Percentiles rank a stretch among this genome's conserved stretches.
Conservation (phyloP, 2,329 filamentous ascomycete genomes). For the Aspergillus felis region DNA sequence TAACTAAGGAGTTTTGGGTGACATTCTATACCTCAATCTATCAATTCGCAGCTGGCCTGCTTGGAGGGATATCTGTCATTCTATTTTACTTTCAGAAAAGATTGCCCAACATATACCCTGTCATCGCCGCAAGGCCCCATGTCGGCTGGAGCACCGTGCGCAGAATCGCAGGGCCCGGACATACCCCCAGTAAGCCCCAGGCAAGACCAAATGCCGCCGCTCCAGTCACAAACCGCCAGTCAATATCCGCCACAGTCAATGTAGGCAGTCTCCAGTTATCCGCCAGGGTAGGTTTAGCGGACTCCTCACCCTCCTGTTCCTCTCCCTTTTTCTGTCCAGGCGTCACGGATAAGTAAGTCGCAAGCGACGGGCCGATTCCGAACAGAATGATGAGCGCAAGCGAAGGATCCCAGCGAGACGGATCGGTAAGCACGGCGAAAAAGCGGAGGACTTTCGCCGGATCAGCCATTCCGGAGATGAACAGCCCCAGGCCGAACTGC, state of each 20-base stretch:
- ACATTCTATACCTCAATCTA: not conserved
- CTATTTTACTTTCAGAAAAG: slow-evolving; percentile 18
- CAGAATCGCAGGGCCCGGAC: slow-evolving; percentile 50
- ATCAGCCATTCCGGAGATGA: slow-evolving; percentile 50
- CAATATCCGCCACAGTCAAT: slow-evolving; percentile 44
- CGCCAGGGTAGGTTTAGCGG: slow-evolving; percentile 38
- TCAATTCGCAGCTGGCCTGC: not conserved
- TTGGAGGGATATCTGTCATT: not conserved
- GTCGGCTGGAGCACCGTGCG: slow-evolving; percentile 44
- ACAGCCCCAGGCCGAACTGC: slow-evolving; percentile 49
- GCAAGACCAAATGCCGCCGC: slow-evolving; percentile 48
- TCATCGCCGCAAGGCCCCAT: slow-evolving; percentile 47
- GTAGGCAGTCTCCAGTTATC: slow-evolving; percentile 43
- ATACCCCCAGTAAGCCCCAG: slow-evolving; percentile 51
- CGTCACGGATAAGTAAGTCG: slow-evolving; percentile 29
- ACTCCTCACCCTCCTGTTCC: slow-evolving; percentile 14
- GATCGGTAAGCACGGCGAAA: slow-evolving; percentile 43
- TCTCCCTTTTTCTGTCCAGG: slow-evolving; percentile 23
- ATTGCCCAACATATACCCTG: slow-evolving; percentile 45
- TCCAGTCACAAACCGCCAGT: slow-evolving; percentile 47
- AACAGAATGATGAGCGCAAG: slow-evolving; percentile 48
- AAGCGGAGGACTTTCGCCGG: slow-evolving; percentile 50
- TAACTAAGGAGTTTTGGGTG: not conserved
- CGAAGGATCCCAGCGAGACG: slow-evolving; percentile 48
- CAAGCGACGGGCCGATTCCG: slow-evolving; percentile 46